Evolutionary conservation across 2,329 filamentous ascomycete species (phyloP), one percentile per base, ranked within the genome.

Genomic region (Fusarium clavum): DNA sequence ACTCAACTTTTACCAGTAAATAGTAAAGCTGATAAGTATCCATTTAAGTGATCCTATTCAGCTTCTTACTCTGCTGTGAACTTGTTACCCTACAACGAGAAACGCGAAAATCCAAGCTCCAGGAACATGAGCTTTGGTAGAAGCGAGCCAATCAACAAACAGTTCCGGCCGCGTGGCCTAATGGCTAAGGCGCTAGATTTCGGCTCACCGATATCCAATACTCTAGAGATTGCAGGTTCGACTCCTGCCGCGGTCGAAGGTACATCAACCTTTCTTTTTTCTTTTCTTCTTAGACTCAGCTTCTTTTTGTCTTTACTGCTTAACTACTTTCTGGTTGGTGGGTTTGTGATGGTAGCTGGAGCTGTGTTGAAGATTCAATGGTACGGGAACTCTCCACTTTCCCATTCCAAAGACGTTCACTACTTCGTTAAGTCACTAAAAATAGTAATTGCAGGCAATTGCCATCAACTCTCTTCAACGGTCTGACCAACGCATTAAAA

Each of bases 141-240:
- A 41, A 34, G 27, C 27, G 16, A 27, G 22, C 61, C 52, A 47
- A 64, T 64, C 60, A 64, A 51, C 18, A 30, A 30, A 58, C 6
- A 6, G 30, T 47, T 64, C 32, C 16, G 61, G 61, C 61, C 61
- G 61, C 61, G 61, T 64, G 61, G 61, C 61, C 61, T 64, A 64
- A 64, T 64, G 61, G 61, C 52, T 65, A 64, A 64, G 61, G 61
- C 61, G 61, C 61, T 64, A 64, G 60, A 64, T 64, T 64, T 64
- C 61, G 61, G 61, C 51, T 18, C 27, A 13, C 59, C 44, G 8
- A 3, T 7, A 20, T 29, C 34, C 32, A 63, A 64, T 5, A n/a
- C 61, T 64, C 60, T 64, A 64, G 61, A 64, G 61, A 64, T 64
- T 64, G 32, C 61, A 64, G 61, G 61, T 64, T 64, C 61, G 61